Evolutionary conservation across 1,284 basidiomycete genomes (phyloP), one percentile per base, ranked within the genome.

Genomic region (Phylloporus sp.): DNA sequence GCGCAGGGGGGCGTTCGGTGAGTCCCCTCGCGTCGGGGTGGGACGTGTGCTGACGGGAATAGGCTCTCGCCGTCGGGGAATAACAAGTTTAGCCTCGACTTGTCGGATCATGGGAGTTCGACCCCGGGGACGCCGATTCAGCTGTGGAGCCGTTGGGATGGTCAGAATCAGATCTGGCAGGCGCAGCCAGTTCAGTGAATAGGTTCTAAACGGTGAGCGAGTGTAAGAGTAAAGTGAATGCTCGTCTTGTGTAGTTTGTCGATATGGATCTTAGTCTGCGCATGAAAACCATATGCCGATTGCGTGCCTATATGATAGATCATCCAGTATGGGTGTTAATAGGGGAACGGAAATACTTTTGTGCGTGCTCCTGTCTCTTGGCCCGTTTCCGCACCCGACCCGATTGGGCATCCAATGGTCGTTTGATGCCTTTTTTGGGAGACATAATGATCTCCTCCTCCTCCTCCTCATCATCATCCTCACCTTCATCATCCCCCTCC

Each of bases 21-120:
- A 11, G 68, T 60, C 11, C 15, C 41, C 11, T 20, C 11, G 10
- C 2, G 5, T 41, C 37, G 37, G 25, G 56, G 27, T 20, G 27
- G 4, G 5, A 23, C 5, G 56, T 32, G n/a, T 57, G 32, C 41
- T 39, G 39, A 15, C 10, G 57, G 4, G 3, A 27, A 43, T 45
- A 83, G 81, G 61, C 47, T 82, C 60, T 72, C 66, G 47, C 60
- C 75, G 20, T 73, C 68, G 25, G 64, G 58, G 49, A 72, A 75
- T 68, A 2, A 3, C 25, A 19, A 60, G 19, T 72, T 69, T 58
- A 77, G 71, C 45, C 35, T 76, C 23, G 81, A 82, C 37, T 64
- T 83, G 1, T 65, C 77, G 3, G 70, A 80, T 45, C 68, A 83
- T n/a, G 83, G 82, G n/a, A 78, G 76, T 64, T 10, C 77, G 23